Evolutionary conservation across 1,139 yeast genomes (phyloP), one percentile per base, ranked within the genome.

Genomic region (Spencermartinsiella ligniputridi): DNA sequence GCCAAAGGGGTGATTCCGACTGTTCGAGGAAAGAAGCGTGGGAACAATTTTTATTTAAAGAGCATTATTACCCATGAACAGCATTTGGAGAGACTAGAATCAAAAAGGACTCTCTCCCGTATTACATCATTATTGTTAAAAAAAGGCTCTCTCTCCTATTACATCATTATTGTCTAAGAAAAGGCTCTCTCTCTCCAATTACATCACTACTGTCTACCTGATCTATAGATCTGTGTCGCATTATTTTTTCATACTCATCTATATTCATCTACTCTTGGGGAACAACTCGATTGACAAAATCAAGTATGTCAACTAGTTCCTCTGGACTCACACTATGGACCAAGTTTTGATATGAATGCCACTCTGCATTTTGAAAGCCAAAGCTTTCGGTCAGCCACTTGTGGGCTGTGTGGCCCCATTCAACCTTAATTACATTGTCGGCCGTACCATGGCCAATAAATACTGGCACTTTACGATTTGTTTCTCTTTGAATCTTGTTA

Each of bases 371-470:
- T 12, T 67, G 66, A 60, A 77, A 77, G 0, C 85, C 89, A 45
- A 78, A 72, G 8, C 75, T 73, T 12, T 65, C 57, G 24, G 51
- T 53, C 42, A 70, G 53, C n/a, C 49, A 40, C n/a, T 58, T 58
- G 13, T 50, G 39, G 1, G 89, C 71, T 22, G 58, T 49, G 39
- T 67, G 61, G 3, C 85, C 96, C 48, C 62, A 70, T 3, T 64
- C 54, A 41, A 70, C 67, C 3, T 71, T 61, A 19, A 92, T 76
- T 3, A 90, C 70, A 1, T 84, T 84, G 60, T 92, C 98, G 2
- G 61, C 65, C 2, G 78, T 77, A 21, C 98, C 98, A 62, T 92
- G 97, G 6, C 94, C 96, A 55, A 87, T 86, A 68, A 88, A 88
- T 12, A 87, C 69, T 1, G 96, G 96, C 0, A 96, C 85, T 3